Percentiles rank a stretch among this genome's conserved stretches.
These are phyloP conservation scores for Hirsutella thompsonii DNA, from an alignment of 2,329 filamentous ascomycete genomes.

Conservation along the genomic window DNA sequence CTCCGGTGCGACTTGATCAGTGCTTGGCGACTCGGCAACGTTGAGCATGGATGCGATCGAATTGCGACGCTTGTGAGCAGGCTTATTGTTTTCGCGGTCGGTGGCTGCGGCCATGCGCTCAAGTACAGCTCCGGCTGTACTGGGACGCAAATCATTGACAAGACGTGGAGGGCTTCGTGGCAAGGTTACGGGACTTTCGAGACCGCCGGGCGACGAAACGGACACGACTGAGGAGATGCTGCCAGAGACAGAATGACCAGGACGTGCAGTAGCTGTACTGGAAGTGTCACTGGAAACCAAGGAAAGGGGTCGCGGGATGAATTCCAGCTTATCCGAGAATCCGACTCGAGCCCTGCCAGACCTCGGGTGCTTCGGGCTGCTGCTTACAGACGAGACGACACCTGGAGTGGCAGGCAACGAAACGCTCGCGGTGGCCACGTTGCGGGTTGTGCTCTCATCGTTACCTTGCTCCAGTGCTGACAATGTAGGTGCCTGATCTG, in stretches of 20 bases:
- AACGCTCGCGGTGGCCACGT: background rate
- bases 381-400: constrained; percentile 4
- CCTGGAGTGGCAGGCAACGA: background rate
- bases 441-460: background rate
- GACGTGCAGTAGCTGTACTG: constrained; percentile 58
- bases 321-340: constrained; percentile 75
- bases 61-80: constrained; percentile 38
- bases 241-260: constrained; percentile 60
- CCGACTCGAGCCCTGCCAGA: constrained; percentile 53
- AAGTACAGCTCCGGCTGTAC: constrained; percentile 58
- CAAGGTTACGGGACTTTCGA: constrained; percentile 23
- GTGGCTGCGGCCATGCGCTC: constrained; percentile 25
- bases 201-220: constrained; percentile 30
- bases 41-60: constrained; percentile 43
- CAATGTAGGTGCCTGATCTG: constrained; percentile 3
- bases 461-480: constrained; percentile 3
- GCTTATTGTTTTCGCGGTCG: constrained; percentile 7
- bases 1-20: constrained; percentile 27
- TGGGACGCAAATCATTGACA: constrained; percentile 43
- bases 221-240: constrained; percentile 72
- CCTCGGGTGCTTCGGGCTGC: constrained; percentile 15
- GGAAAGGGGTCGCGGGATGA: constrained; percentile 71
- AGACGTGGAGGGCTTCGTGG: constrained; percentile 27
- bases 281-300: constrained; percentile 75
- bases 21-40: constrained; percentile 20